A percentile compares a stretch with the other conserved stretches of the same genome.
phyloP scores from a whole-genome alignment of 192 early-diverging fungal genomes.

The Spinellus fusiger region DNA sequence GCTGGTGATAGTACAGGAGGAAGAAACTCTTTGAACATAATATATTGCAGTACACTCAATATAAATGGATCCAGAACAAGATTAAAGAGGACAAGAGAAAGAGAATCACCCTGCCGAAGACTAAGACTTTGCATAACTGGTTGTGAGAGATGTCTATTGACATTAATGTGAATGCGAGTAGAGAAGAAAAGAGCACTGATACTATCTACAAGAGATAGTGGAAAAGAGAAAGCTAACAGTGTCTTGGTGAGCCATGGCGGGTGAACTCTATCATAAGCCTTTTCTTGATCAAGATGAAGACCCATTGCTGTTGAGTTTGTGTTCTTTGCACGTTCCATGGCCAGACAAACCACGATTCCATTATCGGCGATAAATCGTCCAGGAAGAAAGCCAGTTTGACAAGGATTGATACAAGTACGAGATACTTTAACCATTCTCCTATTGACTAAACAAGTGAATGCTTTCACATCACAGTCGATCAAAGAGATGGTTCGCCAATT shows the following conservation, averaged over 20 bases:
- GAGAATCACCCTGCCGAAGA: conserved; percentile 28
- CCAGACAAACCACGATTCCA: not conserved
- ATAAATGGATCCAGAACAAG: conserved; percentile 22
- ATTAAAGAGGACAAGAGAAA: conserved; percentile 24
- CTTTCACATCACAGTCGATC: conserved; percentile 14
- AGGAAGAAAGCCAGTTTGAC: conserved; percentile 17
- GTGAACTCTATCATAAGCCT: conserved; percentile 22
- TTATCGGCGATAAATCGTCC: conserved; percentile 7
- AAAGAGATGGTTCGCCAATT: conserved; percentile 19
- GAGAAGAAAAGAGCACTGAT: not conserved
- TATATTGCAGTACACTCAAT: not conserved
- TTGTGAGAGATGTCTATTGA: conserved; percentile 11
- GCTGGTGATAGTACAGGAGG: not conserved
- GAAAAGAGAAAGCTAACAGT: not conserved
- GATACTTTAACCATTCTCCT: not conserved
- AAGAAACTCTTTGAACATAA: not conserved
- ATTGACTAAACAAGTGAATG: conserved; percentile 10
- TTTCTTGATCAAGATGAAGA: conserved; percentile 14
- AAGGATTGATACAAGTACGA: not conserved
- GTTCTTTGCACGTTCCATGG: not conserved
- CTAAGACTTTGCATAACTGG: conserved; percentile 18
- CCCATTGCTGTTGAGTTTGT: not conserved
- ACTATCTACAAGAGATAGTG: not conserved
- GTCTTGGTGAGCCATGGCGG: not conserved
- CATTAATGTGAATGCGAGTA: conserved; percentile 7